Conservation (phyloP, 371 early-diverging fungal species). For the Mucor saturninus region DNA sequence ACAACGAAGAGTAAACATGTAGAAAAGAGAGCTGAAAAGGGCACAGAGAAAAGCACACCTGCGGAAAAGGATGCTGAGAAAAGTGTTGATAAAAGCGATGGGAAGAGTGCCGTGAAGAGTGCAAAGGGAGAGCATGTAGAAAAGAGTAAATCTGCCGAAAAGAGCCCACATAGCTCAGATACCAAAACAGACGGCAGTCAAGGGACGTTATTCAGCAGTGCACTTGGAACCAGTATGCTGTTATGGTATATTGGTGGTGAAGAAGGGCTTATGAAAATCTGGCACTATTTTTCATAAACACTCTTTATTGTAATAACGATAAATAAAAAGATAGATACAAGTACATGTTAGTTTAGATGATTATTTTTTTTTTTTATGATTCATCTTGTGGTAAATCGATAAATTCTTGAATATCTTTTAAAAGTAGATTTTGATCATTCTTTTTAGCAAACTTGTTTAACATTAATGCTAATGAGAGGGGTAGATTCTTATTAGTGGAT, state of each 20-base stretch:
- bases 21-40: background rate
- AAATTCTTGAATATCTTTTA: slow-evolving; percentile 51
- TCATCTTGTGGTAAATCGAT: slow-evolving; percentile 35
- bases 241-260: slow-evolving; percentile 35
- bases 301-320: too few species aligned
- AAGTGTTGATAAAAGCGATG: too few species aligned
- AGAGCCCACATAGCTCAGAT: background rate
- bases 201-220: slow-evolving; percentile 5
- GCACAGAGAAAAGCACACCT: background rate
- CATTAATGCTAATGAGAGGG: slow-evolving; percentile 38
- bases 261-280: slow-evolving; percentile 24
- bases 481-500: too few species aligned
- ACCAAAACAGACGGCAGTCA: background rate
- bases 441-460: slow-evolving; percentile 33
- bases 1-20: background rate
- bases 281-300: slow-evolving; percentile 17
- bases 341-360: background rate
- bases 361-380: slow-evolving; percentile 5
- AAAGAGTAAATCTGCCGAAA: background rate
- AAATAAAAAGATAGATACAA: background rate
- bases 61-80: background rate
- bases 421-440: slow-evolving; percentile 32
- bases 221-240: slow-evolving; percentile 28
- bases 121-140: background rate
- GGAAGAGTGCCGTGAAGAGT: too few species aligned